These are phyloP conservation scores for Cantharellus anzutake DNA, from an alignment of 768 basidiomycete genomes.

Conservation along the genomic window DNA sequence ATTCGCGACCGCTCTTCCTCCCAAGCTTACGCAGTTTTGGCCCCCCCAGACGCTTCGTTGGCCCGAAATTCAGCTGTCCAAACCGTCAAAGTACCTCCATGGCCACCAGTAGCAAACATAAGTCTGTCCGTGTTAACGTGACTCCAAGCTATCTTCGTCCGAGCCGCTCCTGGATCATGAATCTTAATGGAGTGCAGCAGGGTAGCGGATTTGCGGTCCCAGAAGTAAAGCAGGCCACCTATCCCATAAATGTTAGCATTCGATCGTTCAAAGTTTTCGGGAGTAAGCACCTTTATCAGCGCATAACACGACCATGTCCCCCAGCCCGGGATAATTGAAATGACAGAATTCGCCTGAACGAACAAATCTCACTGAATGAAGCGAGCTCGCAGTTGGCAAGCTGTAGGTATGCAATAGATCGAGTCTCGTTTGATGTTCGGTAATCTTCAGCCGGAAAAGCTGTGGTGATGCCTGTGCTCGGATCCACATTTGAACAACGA, in stretches of 20 bases:
- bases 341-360: conserved; percentile 57
- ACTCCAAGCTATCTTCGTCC: conserved; percentile 73
- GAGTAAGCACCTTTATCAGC: conserved; percentile 35
- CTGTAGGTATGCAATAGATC: conserved; percentile 49
- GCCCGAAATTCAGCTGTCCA: conserved; percentile 24
- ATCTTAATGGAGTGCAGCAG: conserved; percentile 50
- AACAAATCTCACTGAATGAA: conserved; percentile 40
- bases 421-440: conserved; percentile 10
- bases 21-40: too few species aligned
- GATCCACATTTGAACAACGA: neutral
- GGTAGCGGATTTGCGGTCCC: conserved; percentile 59
- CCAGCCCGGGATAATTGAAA: conserved; percentile 25
- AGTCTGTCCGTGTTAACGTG: conserved; percentile 31
- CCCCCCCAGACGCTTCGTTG: too few species aligned
- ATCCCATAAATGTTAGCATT: neutral
- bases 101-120: conserved; percentile 53
- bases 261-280: too few species aligned
- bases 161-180: conserved; percentile 36
- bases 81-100: conserved; percentile 54
- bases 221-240: conserved; percentile 67
- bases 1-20: too few species aligned
- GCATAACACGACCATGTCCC: conserved; percentile 61
- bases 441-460: conserved; percentile 45
- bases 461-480: conserved; percentile 36
- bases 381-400: conserved; percentile 28